Percentiles rank a stretch among this genome's conserved stretches.
phyloP scores from a whole-genome alignment of 345 rosid genomes.

The Limnanthes douglasii region DNA sequence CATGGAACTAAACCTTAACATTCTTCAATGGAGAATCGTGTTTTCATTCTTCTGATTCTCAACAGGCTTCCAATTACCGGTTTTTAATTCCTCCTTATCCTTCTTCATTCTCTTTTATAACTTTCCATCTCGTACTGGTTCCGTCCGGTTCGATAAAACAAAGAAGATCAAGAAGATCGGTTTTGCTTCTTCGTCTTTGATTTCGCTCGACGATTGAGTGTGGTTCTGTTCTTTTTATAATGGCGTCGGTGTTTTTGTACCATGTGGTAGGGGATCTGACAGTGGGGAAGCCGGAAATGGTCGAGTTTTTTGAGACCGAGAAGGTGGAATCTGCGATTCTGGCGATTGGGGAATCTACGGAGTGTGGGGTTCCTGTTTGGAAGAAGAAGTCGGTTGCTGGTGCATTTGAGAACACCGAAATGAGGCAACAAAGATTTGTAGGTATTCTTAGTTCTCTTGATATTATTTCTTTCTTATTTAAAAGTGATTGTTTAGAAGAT shows the following conservation, averaged over 20 bases:
- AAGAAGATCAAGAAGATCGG: too few relatives aligned
- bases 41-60: constrained; percentile 18
- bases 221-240: constrained; percentile 7
- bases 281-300: constrained; percentile 93
- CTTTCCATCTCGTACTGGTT: constrained; percentile 7
- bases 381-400: constrained; percentile 43
- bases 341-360: constrained; percentile 80
- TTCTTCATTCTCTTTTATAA: constrained; percentile 79
- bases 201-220: neutral
- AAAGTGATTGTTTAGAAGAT: constrained; percentile 63
- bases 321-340: constrained; percentile 70
- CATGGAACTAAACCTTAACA: too few relatives aligned
- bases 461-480: constrained; percentile 63
- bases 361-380: constrained; percentile 94
- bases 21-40: constrained; percentile 15
- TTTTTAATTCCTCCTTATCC: constrained; percentile 54
- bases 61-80: constrained; percentile 41
- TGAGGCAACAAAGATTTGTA: constrained; percentile 73
- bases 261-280: constrained; percentile 98
- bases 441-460: constrained; percentile 85
- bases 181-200: too few relatives aligned
- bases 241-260: constrained; percentile 85
- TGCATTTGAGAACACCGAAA: constrained; percentile 43
- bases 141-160: too few relatives aligned
- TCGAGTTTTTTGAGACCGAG: constrained; percentile 73